A percentile compares a stretch with the other conserved stretches of the same genome.
Conservation (phyloP, 345 rosid genomes). For the Balakata baccata region DNA sequence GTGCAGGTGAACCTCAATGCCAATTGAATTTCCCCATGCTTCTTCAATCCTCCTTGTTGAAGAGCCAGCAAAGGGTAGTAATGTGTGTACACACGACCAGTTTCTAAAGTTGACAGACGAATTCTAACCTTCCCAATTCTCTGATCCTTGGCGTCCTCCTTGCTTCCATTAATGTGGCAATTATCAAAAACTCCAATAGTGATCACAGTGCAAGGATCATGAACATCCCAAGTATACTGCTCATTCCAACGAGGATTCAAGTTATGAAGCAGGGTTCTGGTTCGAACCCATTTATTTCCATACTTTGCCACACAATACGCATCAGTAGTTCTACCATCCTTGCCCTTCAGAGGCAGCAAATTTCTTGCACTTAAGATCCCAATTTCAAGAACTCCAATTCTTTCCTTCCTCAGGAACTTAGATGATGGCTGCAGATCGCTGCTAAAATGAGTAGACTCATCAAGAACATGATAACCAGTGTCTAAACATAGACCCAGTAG, state of each 20-base stretch:
- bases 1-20: conserved; percentile 32
- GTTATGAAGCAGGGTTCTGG: conserved; percentile 29
- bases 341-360: conserved; percentile 30
- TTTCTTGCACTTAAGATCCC: conserved; percentile 34
- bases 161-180: conserved; percentile 28
- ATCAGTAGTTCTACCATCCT: conserved; percentile 30
- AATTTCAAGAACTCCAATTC: conserved; percentile 31
- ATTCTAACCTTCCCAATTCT: conserved; percentile 31
- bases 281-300: conserved; percentile 37
- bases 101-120: conserved; percentile 30
- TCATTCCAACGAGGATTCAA: conserved; percentile 36
- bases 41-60: conserved; percentile 20
- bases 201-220: conserved; percentile 37
- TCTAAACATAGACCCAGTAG: conserved; percentile 23
- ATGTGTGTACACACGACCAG: conserved; percentile 27
- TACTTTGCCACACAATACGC: conserved; percentile 33
- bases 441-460: conserved; percentile 33
- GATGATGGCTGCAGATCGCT: conserved; percentile 37
- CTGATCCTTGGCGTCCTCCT: conserved; percentile 27
- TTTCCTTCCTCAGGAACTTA: conserved; percentile 29
- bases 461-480: conserved; percentile 36
- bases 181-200: conserved; percentile 34
- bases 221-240: conserved; percentile 38
- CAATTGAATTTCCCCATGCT: conserved; percentile 34
- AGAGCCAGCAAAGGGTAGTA: conserved; percentile 28